Evolutionary conservation across 164 flowering plant species (phyloP), one percentile per base, ranked within the genome.

Genomic region (Echeveria elegans): DNA sequence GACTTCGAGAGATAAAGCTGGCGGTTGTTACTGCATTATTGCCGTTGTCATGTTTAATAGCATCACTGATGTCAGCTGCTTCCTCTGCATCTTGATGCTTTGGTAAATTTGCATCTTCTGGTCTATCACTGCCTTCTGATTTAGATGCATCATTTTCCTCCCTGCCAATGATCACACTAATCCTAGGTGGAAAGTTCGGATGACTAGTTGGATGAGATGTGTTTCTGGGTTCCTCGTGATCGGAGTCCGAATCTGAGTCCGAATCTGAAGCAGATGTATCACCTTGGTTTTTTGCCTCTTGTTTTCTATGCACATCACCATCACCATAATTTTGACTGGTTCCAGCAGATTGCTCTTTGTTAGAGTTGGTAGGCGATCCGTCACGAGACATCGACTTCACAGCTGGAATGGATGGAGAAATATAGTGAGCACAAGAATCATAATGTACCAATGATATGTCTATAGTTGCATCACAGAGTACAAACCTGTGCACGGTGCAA

Each of bases 401-500:
- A 24, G 31, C 60, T 53, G 31, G 60, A 26, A n/a, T 9, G 31
- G 19, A 53, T 53, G 60, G 45, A 11, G 60, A 53, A 26, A 53
- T 16, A 24, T 5, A 4, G 60, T 53, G 60, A 53, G 31, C 3
- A 24, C 15, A 10, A 21, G 6, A 52, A 26, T 28, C 9, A 28
- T 2, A 53, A 10, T 24, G 31, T 2, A 53, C 2, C 12, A 11
- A 2, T 24, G 18, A 26, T 11, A 52, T 11, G 15, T 24, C 60
- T 11, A 53, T 24, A 53, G 1, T 0, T 53, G 60, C 26, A 53
- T 24, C 31, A 26, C 4, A 2, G 31, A 11, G 19, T 53, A 31
- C 28, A 38, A 74, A 82, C 86, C 83, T 74, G 69, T 64, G 52
- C 43, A 34, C 7, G n/a, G 64, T 38, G 70, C 71, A 24, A 53